Conservation (phyloP, 2,329 filamentous ascomycete species). For the Fusarium sp. region DNA sequence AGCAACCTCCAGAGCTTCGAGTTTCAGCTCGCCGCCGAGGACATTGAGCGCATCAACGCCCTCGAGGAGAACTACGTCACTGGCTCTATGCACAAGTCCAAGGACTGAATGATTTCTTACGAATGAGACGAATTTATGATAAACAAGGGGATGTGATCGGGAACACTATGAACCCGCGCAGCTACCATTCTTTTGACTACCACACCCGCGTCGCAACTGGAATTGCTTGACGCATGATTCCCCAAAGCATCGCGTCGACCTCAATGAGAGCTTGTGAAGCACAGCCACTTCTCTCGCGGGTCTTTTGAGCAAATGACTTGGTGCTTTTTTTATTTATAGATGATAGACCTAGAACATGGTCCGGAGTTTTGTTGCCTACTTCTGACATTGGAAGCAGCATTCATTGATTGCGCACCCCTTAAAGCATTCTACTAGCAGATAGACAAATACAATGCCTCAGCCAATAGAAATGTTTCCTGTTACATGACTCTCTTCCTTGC, state of each 20-base stretch:
- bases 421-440: neutral
- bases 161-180: neutral
- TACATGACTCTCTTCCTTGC: neutral
- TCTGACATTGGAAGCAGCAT: neutral
- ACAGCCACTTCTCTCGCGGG: slow-evolving; percentile 20
- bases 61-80: slow-evolving; percentile 82
- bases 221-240: slow-evolving; percentile 22
- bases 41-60: slow-evolving; percentile 74
- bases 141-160: slow-evolving; percentile 3
- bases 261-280: slow-evolving; percentile 19
- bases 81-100: slow-evolving; percentile 62
- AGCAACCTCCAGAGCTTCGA: slow-evolving; percentile 76
- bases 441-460: slow-evolving; percentile 10
- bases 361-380: slow-evolving; percentile 12
- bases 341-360: slow-evolving; percentile 13
- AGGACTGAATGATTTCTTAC: slow-evolving; percentile 50
- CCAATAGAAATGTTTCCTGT: slow-evolving; percentile 9
- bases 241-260: slow-evolving; percentile 25
- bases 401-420: neutral
- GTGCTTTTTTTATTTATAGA: slow-evolving; percentile 7
- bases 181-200: slow-evolving; percentile 1
- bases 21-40: slow-evolving; percentile 73
- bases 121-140: slow-evolving; percentile 22
- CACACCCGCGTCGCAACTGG: slow-evolving; percentile 25
- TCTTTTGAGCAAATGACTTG: neutral